Evolutionary conservation across 306 rosid genomes (phyloP).

Genomic region (Mimosa pudica): DNA sequence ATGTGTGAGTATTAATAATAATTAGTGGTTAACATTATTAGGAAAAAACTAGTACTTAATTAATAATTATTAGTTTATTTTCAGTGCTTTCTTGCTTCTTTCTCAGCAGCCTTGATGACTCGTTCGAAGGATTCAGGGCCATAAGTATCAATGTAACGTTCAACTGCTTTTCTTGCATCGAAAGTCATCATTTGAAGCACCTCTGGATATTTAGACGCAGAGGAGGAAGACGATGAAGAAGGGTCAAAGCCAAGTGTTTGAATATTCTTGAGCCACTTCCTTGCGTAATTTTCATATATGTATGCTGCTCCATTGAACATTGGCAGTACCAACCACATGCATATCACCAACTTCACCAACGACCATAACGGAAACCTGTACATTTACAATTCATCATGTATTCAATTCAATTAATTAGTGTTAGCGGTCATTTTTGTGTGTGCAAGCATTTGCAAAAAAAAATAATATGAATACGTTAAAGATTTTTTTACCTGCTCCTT

Average conservation of each 20-base stretch:
- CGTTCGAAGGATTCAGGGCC: conserved; percentile 79
- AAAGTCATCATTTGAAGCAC: conserved; percentile 79
- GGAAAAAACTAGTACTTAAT: no score
- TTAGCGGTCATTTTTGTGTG: no score
- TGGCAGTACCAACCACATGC: conserved; percentile 88
- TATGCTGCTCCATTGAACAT: conserved; percentile 91
- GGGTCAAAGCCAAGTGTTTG: conserved; percentile 35
- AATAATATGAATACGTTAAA: no score
- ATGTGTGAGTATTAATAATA: not conserved
- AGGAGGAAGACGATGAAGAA: not conserved
- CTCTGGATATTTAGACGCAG: conserved; percentile 50
- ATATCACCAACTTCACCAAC: conserved; percentile 69
- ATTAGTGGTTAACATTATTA: not conserved
- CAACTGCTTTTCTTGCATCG: conserved; percentile 81
- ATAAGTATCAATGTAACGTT: conserved; percentile 60
- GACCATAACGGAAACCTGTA: conserved; percentile 85
- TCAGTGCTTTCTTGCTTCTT: not conserved
- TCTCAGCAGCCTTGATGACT: conserved; percentile 52
- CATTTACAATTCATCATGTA: not conserved
- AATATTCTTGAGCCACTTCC: conserved; percentile 60
- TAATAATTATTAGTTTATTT: not conserved
- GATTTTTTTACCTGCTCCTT: no score
- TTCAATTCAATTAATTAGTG: no score
- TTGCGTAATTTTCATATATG: conserved; percentile 69
- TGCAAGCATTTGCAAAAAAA: no score